Evolutionary conservation across 176 grass and related monocot genomes (phyloP), one percentile per base, ranked within the genome.

Genomic region (Alloteropsis semialata): DNA sequence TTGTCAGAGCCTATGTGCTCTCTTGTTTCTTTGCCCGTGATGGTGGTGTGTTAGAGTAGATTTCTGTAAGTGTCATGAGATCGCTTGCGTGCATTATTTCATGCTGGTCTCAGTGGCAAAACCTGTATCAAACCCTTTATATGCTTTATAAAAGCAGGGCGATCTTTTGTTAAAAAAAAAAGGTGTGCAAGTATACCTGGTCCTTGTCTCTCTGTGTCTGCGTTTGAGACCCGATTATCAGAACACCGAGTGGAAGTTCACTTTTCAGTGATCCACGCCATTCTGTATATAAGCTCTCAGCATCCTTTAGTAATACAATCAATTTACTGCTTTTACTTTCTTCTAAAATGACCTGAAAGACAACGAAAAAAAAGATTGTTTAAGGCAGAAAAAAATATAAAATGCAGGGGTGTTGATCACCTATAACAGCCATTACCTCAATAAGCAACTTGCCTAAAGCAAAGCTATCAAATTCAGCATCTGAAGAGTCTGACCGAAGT

Each of bases 291-390:
- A 78, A 82, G 73, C 84, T 90, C 67, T 88, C 94, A 58, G 87
- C 81, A 79, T 94, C 85, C 73, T 97, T 92, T 22, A 97, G 59
- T 22, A 94, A 73, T 65, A 97, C 84, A 39, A 97, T 88, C 84
- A 97, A 82, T 87, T 77, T 86, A n/a, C 78, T 74, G 63, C 70
- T 85, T 86, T 85, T 83, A 72, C 80, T 87, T 90, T 94, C 94
- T 75, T 94, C 92, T 24, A 41, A 84, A 79, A 92, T 72, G 41
- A 97, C 82, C 94, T 97, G 85, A 75, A 83, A 88, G 49, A 51
- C 19, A 39, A 63, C 76, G 4, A 81, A 27, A 16, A 55, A 7
- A 66, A 45, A 36, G 44, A 73, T 55, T 66, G 17, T 59, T 69
- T 68, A 14, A 65, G 38, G 83, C 22, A 59, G 34, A 19, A 82